Evolutionary conservation across 2,329 filamentous ascomycete species (phyloP), one percentile per base, ranked within the genome.

Genomic region (Alternaria panax): DNA sequence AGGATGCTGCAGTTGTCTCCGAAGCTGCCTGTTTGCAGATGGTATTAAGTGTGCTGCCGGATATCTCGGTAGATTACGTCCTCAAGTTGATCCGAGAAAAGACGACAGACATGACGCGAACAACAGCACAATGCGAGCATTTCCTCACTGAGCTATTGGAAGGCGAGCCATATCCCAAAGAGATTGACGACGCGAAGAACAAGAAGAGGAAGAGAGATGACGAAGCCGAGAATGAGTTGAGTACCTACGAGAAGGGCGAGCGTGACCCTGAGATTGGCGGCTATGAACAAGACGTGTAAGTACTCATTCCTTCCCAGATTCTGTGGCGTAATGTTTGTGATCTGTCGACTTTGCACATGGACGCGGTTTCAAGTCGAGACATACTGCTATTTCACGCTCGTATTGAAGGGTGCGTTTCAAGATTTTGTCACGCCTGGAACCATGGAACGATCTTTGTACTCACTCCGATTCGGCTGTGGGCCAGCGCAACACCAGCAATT

Each of bases 1-100:
- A 25, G 5, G 38, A 20, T 4, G 18, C 20, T 14, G 42, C 60
- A 18, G 16, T 65, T 4, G 24, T 75, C 45, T 69, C 65, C 7
- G 72, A 70, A 59, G 65, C 67, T 14, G 63, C 63, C 1, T 77
- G 70, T 53, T 51, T 78, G 25, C 68, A 73, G 45, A 69, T 72
- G 63, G 59, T 79, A n/a, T 25, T 78, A 7, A 63, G 73, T 32
- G 67, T 79, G 8, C 63, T 78, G 5, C 75, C 76, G 8, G 75
- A 77, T 40, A 72, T 78, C 30, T 68, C 72, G 4, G 63, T 71
- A 22, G 62, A 75, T 34, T 65, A 78, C 60, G 75, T 71, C 18
- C 63, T 75, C 22, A 51, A 59, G 3, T 52, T 74, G 22, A 72
- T 77, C 36, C 56, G 61, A 41, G 65, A 71, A 34, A 63, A 57